Evolutionary conservation across 2,329 filamentous ascomycete species (phyloP).

Genomic region (Pseudogymnoascus sp.): DNA sequence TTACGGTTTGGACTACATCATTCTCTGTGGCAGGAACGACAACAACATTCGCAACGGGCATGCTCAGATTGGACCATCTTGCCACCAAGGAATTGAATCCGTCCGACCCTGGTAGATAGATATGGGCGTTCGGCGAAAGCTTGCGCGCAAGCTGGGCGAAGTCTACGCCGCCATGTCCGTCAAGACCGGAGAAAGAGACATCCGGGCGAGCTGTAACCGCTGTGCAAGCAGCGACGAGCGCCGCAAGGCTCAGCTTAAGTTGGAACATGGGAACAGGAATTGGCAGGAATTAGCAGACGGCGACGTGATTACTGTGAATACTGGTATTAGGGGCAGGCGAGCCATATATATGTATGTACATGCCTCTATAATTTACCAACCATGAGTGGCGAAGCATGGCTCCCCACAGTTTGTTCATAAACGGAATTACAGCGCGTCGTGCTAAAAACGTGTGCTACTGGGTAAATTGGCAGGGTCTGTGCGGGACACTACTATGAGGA

Average conservation of each 20-base stretch:
- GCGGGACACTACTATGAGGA: neutral
- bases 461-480: neutral
- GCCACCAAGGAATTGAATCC: constrained; percentile 11
- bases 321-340: neutral
- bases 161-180: constrained; percentile 31
- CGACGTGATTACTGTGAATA: neutral
- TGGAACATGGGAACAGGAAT: neutral
- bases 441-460: neutral
- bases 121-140: constrained; percentile 16
- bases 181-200: constrained; percentile 30
- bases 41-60: constrained; percentile 37
- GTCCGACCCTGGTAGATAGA: constrained; percentile 16
- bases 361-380: neutral
- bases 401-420: neutral
- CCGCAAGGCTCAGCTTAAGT: constrained; percentile 10
- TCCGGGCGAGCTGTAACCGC: constrained; percentile 17
- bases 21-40: constrained; percentile 39
- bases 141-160: constrained; percentile 31
- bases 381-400: neutral
- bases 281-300: neutral
- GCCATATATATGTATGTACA: neutral
- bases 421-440: neutral
- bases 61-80: constrained; percentile 31
- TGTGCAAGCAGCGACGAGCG: constrained; percentile 13
- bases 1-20: constrained; percentile 41